These are phyloP conservation scores for Atalantia buxifolia DNA, from an alignment of 345 rosid genomes.

Conservation along the genomic window DNA sequence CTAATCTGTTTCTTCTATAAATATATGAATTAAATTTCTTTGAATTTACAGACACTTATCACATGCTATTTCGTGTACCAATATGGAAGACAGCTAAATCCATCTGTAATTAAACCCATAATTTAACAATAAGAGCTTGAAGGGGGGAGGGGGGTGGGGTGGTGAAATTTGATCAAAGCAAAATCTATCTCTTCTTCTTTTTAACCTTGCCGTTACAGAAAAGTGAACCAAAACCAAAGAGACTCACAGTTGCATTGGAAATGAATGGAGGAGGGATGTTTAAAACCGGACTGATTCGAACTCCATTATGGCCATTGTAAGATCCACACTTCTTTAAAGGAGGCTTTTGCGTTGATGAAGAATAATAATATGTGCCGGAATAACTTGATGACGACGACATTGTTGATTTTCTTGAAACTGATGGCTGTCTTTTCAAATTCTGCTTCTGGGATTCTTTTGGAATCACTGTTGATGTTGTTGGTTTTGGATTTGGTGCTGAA, in stretches of 20 bases:
- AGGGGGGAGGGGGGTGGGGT: background rate
- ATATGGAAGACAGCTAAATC: slow-evolving; percentile 34
- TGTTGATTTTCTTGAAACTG: slow-evolving; percentile 51
- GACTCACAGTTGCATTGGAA: slow-evolving; percentile 54
- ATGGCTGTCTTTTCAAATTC: slow-evolving; percentile 46
- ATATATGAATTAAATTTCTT: background rate
- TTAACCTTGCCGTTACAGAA: slow-evolving; percentile 71
- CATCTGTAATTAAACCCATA: slow-evolving; percentile 35
- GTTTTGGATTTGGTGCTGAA: slow-evolving; percentile 58
- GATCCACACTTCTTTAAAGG: slow-evolving; percentile 53
- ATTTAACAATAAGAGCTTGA: slow-evolving; percentile 6
- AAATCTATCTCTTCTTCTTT: slow-evolving; percentile 50
- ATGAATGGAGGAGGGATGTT: slow-evolving; percentile 68
- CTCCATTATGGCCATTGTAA: slow-evolving; percentile 39
- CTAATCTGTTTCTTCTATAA: slow-evolving; percentile 10
- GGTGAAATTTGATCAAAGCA: background rate
- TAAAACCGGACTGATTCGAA: slow-evolving; percentile 64
- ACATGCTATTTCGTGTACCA: slow-evolving; percentile 35
- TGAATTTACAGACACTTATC: slow-evolving; percentile 35
- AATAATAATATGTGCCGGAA: slow-evolving; percentile 25
- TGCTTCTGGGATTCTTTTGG: slow-evolving; percentile 45
- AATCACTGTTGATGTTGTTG: slow-evolving; percentile 1
- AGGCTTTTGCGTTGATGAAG: slow-evolving; percentile 32
- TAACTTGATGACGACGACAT: slow-evolving; percentile 12
- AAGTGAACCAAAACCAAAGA: slow-evolving; percentile 68